Percentiles rank a stretch among this genome's conserved stretches.
Conservation (phyloP, 1,284 basidiomycete species). For the Cutaneotrichosporon sp. region DNA sequence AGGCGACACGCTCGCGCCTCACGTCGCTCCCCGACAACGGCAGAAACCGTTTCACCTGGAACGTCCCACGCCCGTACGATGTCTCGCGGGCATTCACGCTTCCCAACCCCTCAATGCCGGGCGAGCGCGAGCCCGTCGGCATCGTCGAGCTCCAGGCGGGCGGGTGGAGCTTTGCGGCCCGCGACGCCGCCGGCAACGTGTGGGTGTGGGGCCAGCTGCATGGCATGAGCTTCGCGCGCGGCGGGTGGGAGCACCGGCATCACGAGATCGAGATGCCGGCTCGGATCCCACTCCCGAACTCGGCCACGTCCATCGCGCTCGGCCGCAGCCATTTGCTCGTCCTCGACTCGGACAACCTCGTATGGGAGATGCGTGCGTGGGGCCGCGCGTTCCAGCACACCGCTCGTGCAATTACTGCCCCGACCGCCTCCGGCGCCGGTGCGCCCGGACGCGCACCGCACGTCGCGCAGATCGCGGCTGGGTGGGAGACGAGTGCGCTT, state of each 20-base stretch:
- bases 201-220: slow-evolving; percentile 74
- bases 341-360: slow-evolving; percentile 47
- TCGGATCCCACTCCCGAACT: slow-evolving; percentile 40
- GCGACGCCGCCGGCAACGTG: slow-evolving; percentile 68
- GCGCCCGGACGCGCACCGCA: slow-evolving; percentile 25
- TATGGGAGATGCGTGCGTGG: slow-evolving; percentile 48
- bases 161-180: slow-evolving; percentile 63
- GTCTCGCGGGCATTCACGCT: slow-evolving; percentile 8
- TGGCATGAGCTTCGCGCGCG: slow-evolving; percentile 64
- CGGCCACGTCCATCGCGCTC: slow-evolving; percentile 35
- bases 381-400: slow-evolving; percentile 50
- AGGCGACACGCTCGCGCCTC: slow-evolving; percentile 46
- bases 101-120: not conserved
- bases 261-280: slow-evolving; percentile 37
- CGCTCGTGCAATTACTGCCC: slow-evolving; percentile 34
- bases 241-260: slow-evolving; percentile 47
- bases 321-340: slow-evolving; percentile 45
- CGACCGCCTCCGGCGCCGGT: slow-evolving; percentile 30
- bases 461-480: slow-evolving; percentile 65
- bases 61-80: not conserved
- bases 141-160: slow-evolving; percentile 74
- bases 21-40: not conserved
- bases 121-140: not conserved
- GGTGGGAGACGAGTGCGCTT: slow-evolving; percentile 73
- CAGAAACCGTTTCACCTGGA: not conserved